phyloP scores from a whole-genome alignment of 2,329 filamentous ascomycete species.

The Colletotrichum tabaci region DNA sequence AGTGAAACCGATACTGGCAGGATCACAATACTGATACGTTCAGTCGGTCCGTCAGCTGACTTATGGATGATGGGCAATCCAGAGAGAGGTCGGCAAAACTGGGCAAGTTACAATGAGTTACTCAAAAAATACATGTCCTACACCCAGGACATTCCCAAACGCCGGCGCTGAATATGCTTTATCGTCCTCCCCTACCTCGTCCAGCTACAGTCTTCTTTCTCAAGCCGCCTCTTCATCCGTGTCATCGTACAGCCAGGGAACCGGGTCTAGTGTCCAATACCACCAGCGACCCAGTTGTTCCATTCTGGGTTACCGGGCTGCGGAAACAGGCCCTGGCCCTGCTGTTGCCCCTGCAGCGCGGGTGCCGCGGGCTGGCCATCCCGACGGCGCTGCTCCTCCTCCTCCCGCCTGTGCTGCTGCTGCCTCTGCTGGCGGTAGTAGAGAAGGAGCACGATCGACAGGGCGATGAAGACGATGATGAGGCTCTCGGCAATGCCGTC shows the following conservation, averaged over 20 bases:
- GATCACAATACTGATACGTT: background rate
- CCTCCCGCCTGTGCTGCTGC: constrained; percentile 63
- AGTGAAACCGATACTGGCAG: background rate
- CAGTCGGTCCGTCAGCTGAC: background rate
- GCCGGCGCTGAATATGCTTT: constrained; percentile 38
- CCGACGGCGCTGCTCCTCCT: constrained; percentile 54
- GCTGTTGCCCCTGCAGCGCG: constrained; percentile 31
- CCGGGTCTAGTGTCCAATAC: constrained; percentile 69
- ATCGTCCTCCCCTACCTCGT: constrained; percentile 10
- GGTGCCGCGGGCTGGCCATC: constrained; percentile 50
- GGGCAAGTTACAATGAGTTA: background rate
- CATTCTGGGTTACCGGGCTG: constrained; percentile 77
- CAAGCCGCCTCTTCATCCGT: constrained; percentile 4
- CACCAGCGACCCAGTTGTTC: constrained; percentile 74
- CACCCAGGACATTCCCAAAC: constrained; percentile 17
- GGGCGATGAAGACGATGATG: constrained; percentile 84
- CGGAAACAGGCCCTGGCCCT: constrained; percentile 56
- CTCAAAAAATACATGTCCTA: constrained; percentile 15
- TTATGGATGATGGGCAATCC: background rate
- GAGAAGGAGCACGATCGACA: constrained; percentile 81
- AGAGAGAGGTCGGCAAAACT: background rate
- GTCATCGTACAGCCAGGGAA: constrained; percentile 17
- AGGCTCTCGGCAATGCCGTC: constrained; percentile 88
- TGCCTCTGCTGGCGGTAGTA: constrained; percentile 85
- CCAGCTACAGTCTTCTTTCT: background rate